Base-by-base conservation (phyloP, 208 protist species). In the Balamuthia mandrillaris region DNA sequence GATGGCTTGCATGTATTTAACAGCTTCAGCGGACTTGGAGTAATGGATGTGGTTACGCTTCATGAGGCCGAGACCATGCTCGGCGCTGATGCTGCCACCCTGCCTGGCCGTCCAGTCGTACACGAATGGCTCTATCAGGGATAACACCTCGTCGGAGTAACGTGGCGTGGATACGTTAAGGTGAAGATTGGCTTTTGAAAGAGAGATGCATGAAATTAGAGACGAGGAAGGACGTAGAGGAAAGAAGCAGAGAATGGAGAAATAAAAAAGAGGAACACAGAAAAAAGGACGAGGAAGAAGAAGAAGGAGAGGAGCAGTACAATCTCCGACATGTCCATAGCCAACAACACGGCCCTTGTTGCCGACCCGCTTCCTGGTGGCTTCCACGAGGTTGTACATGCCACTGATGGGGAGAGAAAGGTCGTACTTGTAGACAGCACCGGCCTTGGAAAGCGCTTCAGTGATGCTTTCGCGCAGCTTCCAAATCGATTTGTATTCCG, bases 251-350 rank as follows among this genome's bases (percentile, higher is more conserved):
- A 4, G 68, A 56, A 6, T 39, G 29, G 58, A 66, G 12, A 24
- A 14, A 24, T 10, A 31, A 29, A n/a, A 4, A 24, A 3, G 14
- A 63, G 10, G 27, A 21, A 6, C 12, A 41, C 14, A 16, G 18
- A 83, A 3, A 70, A 3, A 51, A 72, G 31, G 35, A 83, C 5
- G n/a, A 12, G 9, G 18, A 1, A 14, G 51, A 70, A 39, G 2
- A 37, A 21, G 3, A 70, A 72, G 29, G 2, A 4, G 9, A 65
- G 6, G 31, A 4, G 14, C 27, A 39, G 70, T 79, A 79, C 96
- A 96, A 88, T 99, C 97, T 35, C 97, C 97, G 63, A 98, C 93
- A 88, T 99, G 97, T 16, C 97, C 97, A 90, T 97, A 99, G 24
- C 96, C 96, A 49, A 95, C 88, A 27, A 96, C 92, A 10, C 2